Percentiles rank a stretch among this genome's conserved stretches.
These are phyloP conservation scores for Spergularia azorica DNA, from an alignment of 179 eudicot genomes.

Conservation along the genomic window DNA sequence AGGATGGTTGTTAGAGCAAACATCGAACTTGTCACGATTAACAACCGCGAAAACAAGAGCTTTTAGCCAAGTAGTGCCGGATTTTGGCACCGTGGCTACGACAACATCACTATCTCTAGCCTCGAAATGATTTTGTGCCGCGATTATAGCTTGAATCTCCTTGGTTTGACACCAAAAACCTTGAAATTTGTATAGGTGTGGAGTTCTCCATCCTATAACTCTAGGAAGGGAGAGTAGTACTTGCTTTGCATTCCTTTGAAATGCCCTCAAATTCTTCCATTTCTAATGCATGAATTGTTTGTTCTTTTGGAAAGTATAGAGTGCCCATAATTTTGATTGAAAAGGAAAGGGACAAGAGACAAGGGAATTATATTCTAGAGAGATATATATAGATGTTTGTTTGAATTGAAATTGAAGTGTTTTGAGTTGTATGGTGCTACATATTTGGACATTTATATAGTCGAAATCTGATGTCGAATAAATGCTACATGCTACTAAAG, in stretches of 20 bases:
- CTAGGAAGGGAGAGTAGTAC: constrained; percentile 31
- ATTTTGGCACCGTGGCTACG: constrained; percentile 44
- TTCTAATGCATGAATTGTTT: background rate
- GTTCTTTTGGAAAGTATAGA: background rate
- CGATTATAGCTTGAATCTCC: constrained; percentile 30
- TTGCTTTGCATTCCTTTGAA: constrained; percentile 17
- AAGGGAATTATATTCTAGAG: background rate
- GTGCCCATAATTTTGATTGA: constrained; percentile 16
- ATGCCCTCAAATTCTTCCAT: constrained; percentile 25
- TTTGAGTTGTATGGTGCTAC: no score
- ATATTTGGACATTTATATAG: no score
- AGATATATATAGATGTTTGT: no score
- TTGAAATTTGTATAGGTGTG: constrained; percentile 26
- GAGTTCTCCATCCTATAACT: constrained; percentile 35
- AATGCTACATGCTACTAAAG: no score
- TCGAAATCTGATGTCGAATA: no score
- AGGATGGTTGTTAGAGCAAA: constrained; percentile 33
- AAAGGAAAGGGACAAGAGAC: background rate
- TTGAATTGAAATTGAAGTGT: no score
- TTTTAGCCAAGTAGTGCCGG: constrained; percentile 63
- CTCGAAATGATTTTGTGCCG: constrained; percentile 35
- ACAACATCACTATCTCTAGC: constrained; percentile 36
- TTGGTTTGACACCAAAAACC: constrained; percentile 38
- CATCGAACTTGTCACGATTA: constrained; percentile 12
- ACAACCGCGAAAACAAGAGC: constrained; percentile 40